Conservation (phyloP, 2,329 filamentous ascomycete genomes). For the Pseudopyricularia cyperi region DNA sequence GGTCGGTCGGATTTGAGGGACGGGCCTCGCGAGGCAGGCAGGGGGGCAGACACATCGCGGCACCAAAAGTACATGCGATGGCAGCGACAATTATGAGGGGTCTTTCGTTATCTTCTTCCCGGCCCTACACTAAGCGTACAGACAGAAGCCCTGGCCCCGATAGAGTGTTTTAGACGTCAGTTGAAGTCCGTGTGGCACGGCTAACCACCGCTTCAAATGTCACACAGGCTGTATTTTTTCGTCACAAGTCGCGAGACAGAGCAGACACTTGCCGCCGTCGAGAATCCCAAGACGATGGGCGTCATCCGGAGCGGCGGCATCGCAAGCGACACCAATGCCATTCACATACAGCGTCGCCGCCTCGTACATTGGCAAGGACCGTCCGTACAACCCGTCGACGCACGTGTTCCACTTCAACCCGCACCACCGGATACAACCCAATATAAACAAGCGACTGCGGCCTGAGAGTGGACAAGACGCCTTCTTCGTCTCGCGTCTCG, state of each 20-base stretch:
- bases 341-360: conserved; percentile 62
- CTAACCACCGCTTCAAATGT: not conserved
- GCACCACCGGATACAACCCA: conserved; percentile 43
- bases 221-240: not conserved
- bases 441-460: conserved; percentile 43
- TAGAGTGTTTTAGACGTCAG: not conserved
- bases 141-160: not conserved
- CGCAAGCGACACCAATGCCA: conserved; percentile 4
- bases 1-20: not conserved
- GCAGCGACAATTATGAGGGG: conserved; percentile 1
- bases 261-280: not conserved
- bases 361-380: conserved; percentile 63
- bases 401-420: conserved; percentile 65
- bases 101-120: not conserved
- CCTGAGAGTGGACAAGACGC: conserved; percentile 86
- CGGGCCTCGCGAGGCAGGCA: not conserved
- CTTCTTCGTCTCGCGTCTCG: conserved; percentile 82
- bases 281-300: not conserved
- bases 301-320: not conserved
- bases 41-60: not conserved
- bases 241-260: not conserved
- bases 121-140: not conserved
- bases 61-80: not conserved
- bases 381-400: conserved; percentile 50
- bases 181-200: not conserved